Evolutionary conservation across 345 rosid genomes (phyloP).

Genomic region (Pistacia vera): DNA sequence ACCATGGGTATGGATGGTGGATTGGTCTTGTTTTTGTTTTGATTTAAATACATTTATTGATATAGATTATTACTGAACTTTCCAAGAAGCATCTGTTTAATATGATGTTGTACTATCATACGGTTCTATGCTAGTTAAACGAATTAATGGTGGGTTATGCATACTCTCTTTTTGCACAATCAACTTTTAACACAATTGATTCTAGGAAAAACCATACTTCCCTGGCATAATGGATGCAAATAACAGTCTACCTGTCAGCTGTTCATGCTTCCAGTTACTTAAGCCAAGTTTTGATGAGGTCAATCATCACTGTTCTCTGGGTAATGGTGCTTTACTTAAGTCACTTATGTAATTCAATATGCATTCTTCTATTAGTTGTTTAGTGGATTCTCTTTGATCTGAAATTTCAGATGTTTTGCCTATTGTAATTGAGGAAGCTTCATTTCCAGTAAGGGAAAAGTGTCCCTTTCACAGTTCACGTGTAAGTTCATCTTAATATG

Average conservation of each 20-base stretch:
- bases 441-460: slow-evolving; percentile 48
- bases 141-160: no score
- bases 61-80: neutral
- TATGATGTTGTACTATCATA: neutral
- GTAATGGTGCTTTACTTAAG: slow-evolving; percentile 21
- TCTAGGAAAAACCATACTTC: slow-evolving; percentile 30
- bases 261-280: slow-evolving; percentile 39
- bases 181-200: neutral
- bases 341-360: neutral
- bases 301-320: slow-evolving; percentile 40
- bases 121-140: no score
- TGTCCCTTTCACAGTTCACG: slow-evolving; percentile 38
- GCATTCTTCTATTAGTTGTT: slow-evolving; percentile 1
- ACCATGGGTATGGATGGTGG: neutral
- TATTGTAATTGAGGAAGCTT: slow-evolving; percentile 48
- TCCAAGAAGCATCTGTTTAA: neutral
- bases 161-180: no score
- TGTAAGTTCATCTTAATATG: slow-evolving; percentile 34
- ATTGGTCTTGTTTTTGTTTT: neutral
- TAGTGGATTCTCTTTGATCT: slow-evolving; percentile 16
- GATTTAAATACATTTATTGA: neutral
- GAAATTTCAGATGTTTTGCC: slow-evolving; percentile 60
- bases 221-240: slow-evolving; percentile 28
- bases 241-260: slow-evolving; percentile 30
- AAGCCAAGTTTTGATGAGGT: slow-evolving; percentile 44